A percentile compares a stretch with the other conserved stretches of the same genome.
Evolutionary conservation across 805 yeast species (phyloP).

Genomic region (Wickerhamomyces mucosus): DNA sequence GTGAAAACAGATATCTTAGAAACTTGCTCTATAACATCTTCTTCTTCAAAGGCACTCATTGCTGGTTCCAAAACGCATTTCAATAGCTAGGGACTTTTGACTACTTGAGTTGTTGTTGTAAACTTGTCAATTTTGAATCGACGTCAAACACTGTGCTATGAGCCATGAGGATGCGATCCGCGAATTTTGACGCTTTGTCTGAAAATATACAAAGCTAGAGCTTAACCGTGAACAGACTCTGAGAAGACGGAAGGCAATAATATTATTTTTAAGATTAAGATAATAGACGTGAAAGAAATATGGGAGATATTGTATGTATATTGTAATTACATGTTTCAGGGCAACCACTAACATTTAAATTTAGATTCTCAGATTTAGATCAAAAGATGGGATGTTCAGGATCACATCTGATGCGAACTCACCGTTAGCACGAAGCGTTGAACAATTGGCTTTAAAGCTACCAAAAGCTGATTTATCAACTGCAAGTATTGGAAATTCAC

Average conservation of each 20-base stretch:
- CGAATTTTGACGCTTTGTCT: no score
- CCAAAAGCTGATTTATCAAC: conserved; percentile 18
- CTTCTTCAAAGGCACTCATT: no score
- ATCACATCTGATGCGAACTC: conserved; percentile 38
- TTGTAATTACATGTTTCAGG: no score
- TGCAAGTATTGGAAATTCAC: conserved; percentile 17
- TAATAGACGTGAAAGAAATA: no score
- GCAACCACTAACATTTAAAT: not conserved
- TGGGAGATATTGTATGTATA: no score
- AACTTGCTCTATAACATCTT: conserved; percentile 2
- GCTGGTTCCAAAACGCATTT: conserved; percentile 3
- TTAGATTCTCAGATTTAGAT: conserved; percentile 68
- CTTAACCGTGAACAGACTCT: no score
- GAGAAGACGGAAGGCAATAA: no score
- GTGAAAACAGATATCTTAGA: conserved; percentile 46
- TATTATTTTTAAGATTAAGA: no score
- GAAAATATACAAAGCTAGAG: no score
- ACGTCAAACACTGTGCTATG: no score
- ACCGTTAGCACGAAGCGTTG: conserved; percentile 34
- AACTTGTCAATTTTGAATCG: no score
- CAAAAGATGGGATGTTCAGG: conserved; percentile 78
- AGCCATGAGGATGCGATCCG: no score
- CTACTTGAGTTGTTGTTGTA: not conserved
- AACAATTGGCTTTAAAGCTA: conserved; percentile 18
- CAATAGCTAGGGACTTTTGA: not conserved